Evolutionary conservation across 2,329 filamentous ascomycete species (phyloP), one percentile per base, ranked within the genome.

Genomic region (Aspergillus texensis): DNA sequence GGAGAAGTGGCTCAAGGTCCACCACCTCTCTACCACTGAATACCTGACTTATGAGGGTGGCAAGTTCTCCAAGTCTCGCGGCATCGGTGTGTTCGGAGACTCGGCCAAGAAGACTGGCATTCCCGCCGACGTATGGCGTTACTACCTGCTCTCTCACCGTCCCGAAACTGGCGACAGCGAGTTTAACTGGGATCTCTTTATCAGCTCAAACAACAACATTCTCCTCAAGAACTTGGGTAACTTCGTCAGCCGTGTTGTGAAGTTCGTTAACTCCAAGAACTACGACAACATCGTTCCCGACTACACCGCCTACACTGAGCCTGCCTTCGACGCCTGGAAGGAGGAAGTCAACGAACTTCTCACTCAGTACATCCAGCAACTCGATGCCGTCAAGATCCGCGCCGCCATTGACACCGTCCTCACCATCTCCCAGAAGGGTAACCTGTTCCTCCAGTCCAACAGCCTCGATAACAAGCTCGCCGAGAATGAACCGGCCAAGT

Each of bases 21-120:
- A 96, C 80, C 91, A 93, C 73, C 85, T 97, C 57, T 95, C 91
- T 10, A 94, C 93, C 0, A 95, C 93, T 0, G 94, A 97, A 75
- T 94, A 95, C 72, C 84, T 95, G 68, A 94, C 94, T 81, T 95
- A 95, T 73, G 92, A 95, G 77, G 88, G 88, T 64, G 92, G 92
- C 68, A 97, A 97, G 77, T 97, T 97, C 81, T 94, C 90, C 75
- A 97, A 97, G 80, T 95, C 92, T 57, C 87, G 93, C 71, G 91
- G 91, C 36, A 87, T 97, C 43, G 94, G 94, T 72, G 94, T 97
- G 1, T 97, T 97, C 73, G 94, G 94, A 57, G 94, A 92, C 80
- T 93, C 91, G 72, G 94, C 92, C 54, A 91, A 91, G 79, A 89
- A 96, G 61, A 97, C 93, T 10, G 93, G 93, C 24, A 86, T 97